Conservation (phyloP, 495 filamentous ascomycete species). For the Lophiostoma macrostomum region DNA sequence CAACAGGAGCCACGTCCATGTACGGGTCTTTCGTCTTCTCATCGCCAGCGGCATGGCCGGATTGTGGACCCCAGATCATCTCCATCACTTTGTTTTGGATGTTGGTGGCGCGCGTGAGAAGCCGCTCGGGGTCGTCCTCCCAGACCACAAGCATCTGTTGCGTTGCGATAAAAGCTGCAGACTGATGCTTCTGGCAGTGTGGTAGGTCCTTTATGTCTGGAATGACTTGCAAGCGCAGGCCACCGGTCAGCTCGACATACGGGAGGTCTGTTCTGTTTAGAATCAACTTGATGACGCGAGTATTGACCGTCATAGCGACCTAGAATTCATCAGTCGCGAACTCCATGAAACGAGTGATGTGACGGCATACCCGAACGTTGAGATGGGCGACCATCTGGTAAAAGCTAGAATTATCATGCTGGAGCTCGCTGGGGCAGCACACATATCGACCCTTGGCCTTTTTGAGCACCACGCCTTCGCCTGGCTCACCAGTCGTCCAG, state of each 20-base stretch:
- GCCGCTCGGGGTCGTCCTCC: constrained; percentile 60
- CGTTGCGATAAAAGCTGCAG: constrained; percentile 63
- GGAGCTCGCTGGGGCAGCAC: constrained; percentile 55
- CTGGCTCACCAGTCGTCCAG: constrained; percentile 54
- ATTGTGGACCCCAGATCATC: constrained; percentile 40
- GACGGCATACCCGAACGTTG: constrained; percentile 53
- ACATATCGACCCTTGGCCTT: constrained; percentile 52
- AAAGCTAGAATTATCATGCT: constrained; percentile 47
- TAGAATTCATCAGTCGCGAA: constrained; percentile 30
- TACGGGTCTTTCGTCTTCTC: constrained; percentile 41
- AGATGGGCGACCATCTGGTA: constrained; percentile 51
- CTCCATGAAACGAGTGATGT: background rate
- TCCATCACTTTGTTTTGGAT: constrained; percentile 53
- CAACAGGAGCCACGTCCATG: constrained; percentile 29
- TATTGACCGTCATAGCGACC: constrained; percentile 60
- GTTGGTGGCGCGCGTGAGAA: constrained; percentile 49
- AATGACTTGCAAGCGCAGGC: constrained; percentile 60
- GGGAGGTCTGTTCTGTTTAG: constrained; percentile 45
- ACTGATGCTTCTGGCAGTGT: constrained; percentile 60
- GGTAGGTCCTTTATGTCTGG: constrained; percentile 54
- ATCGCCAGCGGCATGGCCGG: constrained; percentile 9
- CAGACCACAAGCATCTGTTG: constrained; percentile 59
- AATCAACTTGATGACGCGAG: constrained; percentile 55
- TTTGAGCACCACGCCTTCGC: constrained; percentile 62
- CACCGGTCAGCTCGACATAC: constrained; percentile 55